Base-by-base conservation (phyloP, 495 filamentous ascomycete genomes). In the Penicillium subrubescens region DNA sequence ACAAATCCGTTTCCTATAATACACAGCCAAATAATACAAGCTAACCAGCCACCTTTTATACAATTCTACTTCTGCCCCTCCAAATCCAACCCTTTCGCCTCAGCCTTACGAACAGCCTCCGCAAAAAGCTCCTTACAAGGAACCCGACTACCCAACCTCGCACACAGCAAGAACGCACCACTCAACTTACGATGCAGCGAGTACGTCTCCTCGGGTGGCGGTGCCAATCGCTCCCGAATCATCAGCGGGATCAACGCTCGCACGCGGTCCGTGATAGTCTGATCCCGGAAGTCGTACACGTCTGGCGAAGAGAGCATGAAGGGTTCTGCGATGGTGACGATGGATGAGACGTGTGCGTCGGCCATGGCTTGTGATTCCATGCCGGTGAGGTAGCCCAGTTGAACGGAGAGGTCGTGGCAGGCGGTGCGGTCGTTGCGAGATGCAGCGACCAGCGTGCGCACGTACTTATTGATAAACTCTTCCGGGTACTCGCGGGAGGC, bases 201-300 rank as follows among this genome's bases (percentile, higher is more conserved):
- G 70, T 99, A 99, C 63, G 96, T 99, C 83, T 99, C 95, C 80
- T 99, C 96, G 0, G 95, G 95, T 44, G 96, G 95, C 15, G 96
- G 95, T 11, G 90, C 86, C 41, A 99, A 75, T 25, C 95, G 77
- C 81, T 98, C 95, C 53, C 86, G 84, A 34, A 99, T 81, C 96
- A 98, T 99, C 34, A 95, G 76, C 8, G 94, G 95, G 67, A 99
- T 98, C 25, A 95, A 82, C 15, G 76, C 86, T 63, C 91, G 87
- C 31, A 99, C 93, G 12, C 95, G 82, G 61, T 97, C 94, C 8
- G 95, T 99, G 60, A 99, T 97, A 11, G 93, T 99, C 83, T 99
- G 95, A 65, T 93, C 87, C 34, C 82, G 78, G 75, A 99, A 99
- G 70, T 99, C 92, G 71, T 99, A 99, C 0, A 96, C 74, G 65